Base-by-base conservation (phyloP, 2,329 filamentous ascomycete genomes). In the Fusarium sp. region DNA sequence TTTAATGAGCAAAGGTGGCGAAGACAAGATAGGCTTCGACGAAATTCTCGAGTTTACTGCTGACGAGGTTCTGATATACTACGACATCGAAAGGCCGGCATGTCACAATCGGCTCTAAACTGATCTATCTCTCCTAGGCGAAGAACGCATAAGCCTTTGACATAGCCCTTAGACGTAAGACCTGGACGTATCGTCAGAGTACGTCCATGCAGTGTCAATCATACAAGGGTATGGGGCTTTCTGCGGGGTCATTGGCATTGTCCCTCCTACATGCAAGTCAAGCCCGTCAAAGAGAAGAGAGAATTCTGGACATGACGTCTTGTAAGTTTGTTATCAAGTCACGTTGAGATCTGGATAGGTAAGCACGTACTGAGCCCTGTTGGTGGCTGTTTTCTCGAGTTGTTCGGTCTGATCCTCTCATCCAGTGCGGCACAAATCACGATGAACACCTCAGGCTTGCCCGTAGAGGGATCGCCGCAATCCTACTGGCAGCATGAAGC, bases 401-500 rank as follows among this genome's bases (percentile, higher is more conserved):
- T 1, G 10, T 15, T 22, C 14, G 5, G 17, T 15, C 34, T 17
- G 26, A 40, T 51, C 34, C 22, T 40, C n/a, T 20, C 13, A 14
- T 28, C n/a, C 39, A 26, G 15, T 28, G n/a, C 48, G n/a, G n/a
- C 34, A 51, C 34, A 51, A 6, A 51, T 20, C n/a, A 20, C 34
- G 18, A 51, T 51, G 48, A 40, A 13, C 34, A 51, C 7, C 22
- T 7, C n/a, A 20, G 9, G 48, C 14, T 6, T 51, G 5, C 48
- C 48, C 5, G n/a, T 40, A 4, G 34, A 40, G 6, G 22, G 34
- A 28, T 51, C 48, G 6, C 34, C 33, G 7, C 34, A 40, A 20
- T 51, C 48, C 5, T 51, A 51, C n/a, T 51, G 48, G 48, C 48
- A 51, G 34, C 22, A 51, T 10, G 34, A 40, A 20, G 34, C n/a